These are phyloP conservation scores for Mycena citricolor DNA, from an alignment of 1,284 basidiomycete species.

Conservation along the genomic window DNA sequence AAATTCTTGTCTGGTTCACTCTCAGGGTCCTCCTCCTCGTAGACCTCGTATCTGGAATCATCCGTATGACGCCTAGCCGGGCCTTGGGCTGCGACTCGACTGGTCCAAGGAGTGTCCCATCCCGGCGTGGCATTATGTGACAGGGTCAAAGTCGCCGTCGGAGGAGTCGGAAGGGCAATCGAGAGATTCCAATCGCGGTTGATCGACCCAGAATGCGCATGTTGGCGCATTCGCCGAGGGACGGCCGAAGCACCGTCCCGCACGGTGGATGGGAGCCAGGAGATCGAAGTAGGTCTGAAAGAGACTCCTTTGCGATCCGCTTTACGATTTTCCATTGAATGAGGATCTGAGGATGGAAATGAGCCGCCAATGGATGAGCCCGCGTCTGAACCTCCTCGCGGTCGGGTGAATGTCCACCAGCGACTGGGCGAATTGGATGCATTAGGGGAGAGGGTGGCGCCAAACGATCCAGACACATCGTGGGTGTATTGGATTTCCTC, in stretches of 20 bases:
- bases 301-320: conserved; percentile 32
- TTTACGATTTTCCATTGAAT: too few relatives aligned
- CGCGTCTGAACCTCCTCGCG: conserved; percentile 26
- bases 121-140: conserved; percentile 59
- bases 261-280: conserved; percentile 18
- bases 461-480: conserved; percentile 39
- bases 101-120: conserved; percentile 69
- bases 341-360: conserved; percentile 22
- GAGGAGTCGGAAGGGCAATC: conserved; percentile 41
- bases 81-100: conserved; percentile 42
- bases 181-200: conserved; percentile 35
- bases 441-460: conserved; percentile 52
- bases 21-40: conserved; percentile 30
- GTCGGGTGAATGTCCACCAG: conserved; percentile 69
- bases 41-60: conserved; percentile 32
- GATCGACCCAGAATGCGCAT: conserved; percentile 15
- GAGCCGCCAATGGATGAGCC: conserved; percentile 22
- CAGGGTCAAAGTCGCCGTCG: conserved; percentile 47
- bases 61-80: conserved; percentile 32
- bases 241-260: conserved; percentile 14
- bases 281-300: conserved; percentile 39
- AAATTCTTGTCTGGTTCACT: conserved; percentile 37
- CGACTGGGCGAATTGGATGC: conserved; percentile 46
- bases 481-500: conserved; percentile 29
- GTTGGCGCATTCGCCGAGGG: conserved; percentile 19